Percentiles rank a stretch among this genome's conserved stretches.
These are phyloP conservation scores for Mucor indicus DNA, from an alignment of 371 early-diverging fungal genomes.

Conservation along the genomic window DNA sequence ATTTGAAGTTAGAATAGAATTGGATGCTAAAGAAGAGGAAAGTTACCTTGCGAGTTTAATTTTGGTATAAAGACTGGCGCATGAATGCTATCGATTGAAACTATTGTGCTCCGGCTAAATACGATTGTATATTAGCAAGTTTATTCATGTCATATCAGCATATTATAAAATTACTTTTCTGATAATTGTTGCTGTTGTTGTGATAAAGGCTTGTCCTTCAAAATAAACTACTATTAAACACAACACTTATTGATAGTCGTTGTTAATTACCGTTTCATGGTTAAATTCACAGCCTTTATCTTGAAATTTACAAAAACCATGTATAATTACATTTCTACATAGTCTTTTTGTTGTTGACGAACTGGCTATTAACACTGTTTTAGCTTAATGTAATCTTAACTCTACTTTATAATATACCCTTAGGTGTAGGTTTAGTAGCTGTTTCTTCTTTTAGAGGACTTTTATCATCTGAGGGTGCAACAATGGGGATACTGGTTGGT, in stretches of 20 bases:
- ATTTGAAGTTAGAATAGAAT: too few relatives aligned
- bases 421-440: too few relatives aligned
- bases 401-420: too few relatives aligned
- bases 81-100: conserved; percentile 57
- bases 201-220: conserved; percentile 12
- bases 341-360: conserved; percentile 37
- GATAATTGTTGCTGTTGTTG: background rate
- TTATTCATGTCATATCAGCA: background rate
- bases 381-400: background rate
- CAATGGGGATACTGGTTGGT: too few relatives aligned
- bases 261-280: conserved; percentile 61
- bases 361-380: background rate
- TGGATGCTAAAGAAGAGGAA: too few relatives aligned
- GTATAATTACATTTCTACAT: conserved; percentile 82
- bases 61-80: conserved; percentile 70
- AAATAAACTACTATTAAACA: background rate
- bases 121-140: background rate
- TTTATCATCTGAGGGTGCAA: too few relatives aligned
- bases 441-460: too few relatives aligned
- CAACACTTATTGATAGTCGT: conserved; percentile 3
- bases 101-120: conserved; percentile 17
- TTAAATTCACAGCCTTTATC: conserved; percentile 85
- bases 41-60: conserved; percentile 34
- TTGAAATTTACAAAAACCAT: conserved; percentile 85
- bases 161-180: background rate